phyloP scores from a whole-genome alignment of 2,329 filamentous ascomycete species.

The Xylaria polymorpha region DNA sequence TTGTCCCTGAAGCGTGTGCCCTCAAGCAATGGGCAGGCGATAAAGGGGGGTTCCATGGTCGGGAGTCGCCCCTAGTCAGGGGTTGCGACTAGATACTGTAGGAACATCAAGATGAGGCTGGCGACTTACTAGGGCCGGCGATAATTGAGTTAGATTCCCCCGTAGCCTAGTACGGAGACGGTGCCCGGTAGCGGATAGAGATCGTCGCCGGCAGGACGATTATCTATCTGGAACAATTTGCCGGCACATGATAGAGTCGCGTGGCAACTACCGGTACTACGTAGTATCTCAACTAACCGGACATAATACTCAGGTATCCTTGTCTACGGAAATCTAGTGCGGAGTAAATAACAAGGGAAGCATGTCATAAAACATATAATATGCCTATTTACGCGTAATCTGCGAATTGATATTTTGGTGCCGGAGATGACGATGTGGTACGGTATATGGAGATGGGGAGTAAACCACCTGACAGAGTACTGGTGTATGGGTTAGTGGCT shows the following conservation, averaged over 20 bases:
- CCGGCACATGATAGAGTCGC: conserved; percentile 1
- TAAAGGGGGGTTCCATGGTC: background rate
- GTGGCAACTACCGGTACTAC: background rate
- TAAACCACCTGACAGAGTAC: background rate
- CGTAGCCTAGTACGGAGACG: background rate
- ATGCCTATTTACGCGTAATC: conserved; percentile 5
- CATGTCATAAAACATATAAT: background rate
- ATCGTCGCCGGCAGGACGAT: background rate
- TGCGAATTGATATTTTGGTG: background rate
- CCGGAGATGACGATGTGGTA: conserved; percentile 14
- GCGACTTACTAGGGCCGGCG: background rate
- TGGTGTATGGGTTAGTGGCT: conserved; percentile 1
- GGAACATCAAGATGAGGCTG: background rate
- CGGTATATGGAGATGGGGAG: background rate
- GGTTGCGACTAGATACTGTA: background rate
- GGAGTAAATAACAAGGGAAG: background rate
- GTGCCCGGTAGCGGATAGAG: background rate
- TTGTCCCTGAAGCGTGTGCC: background rate
- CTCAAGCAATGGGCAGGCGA: background rate
- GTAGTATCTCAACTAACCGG: background rate
- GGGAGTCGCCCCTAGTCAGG: background rate
- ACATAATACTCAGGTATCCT: background rate
- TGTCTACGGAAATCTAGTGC: background rate
- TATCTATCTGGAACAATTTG: background rate
- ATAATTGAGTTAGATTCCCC: background rate